These are phyloP conservation scores for Diaporthe humulicola DNA, from an alignment of 2,329 filamentous ascomycete species.

Conservation along the genomic window DNA sequence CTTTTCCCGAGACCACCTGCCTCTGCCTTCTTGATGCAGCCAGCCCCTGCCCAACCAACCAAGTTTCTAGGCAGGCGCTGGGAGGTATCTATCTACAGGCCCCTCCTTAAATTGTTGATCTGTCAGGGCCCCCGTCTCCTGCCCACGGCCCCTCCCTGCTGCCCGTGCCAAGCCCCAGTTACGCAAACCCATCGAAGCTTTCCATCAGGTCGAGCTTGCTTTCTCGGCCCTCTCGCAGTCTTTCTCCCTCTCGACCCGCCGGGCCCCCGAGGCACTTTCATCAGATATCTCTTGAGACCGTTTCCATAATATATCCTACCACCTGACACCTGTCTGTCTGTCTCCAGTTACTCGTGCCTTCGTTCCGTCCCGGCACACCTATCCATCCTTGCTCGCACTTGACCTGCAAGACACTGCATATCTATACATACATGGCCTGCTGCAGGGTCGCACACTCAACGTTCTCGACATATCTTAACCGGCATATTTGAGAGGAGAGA, in stretches of 20 bases:
- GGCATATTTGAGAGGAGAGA: neutral
- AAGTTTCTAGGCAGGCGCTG: neutral
- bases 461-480: constrained; percentile 4
- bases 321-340: neutral
- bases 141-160: constrained; percentile 26
- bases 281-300: constrained; percentile 2
- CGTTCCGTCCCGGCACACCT: neutral
- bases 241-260: constrained; percentile 11
- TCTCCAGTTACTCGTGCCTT: neutral
- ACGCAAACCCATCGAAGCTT: constrained; percentile 30
- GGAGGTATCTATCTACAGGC: neutral
- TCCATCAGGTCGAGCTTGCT: constrained; percentile 22
- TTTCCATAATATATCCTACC: constrained; percentile 26
- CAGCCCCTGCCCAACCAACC: constrained; percentile 5
- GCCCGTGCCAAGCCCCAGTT: constrained; percentile 21
- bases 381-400: constrained; percentile 8
- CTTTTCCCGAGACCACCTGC: neutral
- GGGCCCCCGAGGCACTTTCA: neutral
- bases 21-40: neutral
- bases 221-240: neutral
- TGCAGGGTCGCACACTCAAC: constrained; percentile 29
- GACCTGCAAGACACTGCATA: constrained; percentile 28
- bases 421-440: constrained; percentile 3
- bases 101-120: constrained; percentile 2
- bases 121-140: constrained; percentile 7